Base-by-base conservation (phyloP, 1,284 basidiomycete genomes). In the Rhizoctonia solani region DNA sequence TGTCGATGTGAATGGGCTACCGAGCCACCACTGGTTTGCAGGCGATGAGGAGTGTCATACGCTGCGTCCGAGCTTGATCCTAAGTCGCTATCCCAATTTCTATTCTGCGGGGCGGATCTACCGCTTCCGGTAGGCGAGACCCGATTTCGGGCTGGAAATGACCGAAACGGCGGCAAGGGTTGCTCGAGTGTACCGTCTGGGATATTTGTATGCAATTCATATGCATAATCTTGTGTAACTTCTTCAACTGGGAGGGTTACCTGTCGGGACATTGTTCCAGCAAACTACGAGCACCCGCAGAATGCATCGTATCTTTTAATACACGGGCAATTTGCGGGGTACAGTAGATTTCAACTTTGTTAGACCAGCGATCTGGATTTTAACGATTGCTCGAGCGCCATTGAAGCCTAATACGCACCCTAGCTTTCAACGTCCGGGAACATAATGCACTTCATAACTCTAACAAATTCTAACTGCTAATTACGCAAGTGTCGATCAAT, bases 231-330 rank as follows among this genome's bases (percentile, higher is more conserved):
- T 19, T 39, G 58, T 50, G 6, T 19, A 16, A 14, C n/a, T n/a
- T n/a, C 19, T 32, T 21, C 47, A 19, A 29, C 42, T 6, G 34
- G 39, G 16, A 47, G n/a, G 5, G 32, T 44, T 16, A 37, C 30
- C 39, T 61, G 58, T 23, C 52, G 58, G 27, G 58, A 61, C 58
- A 61, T 61, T 11, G 46, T 23, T 50, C 11, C 37, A 39, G 37
- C 8, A 39, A 8, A 39, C 16, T 8, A 16, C 37, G 37, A 39
- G 37, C 37, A n/a, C n/a, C n/a, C n/a, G n/a, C n/a, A n/a, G n/a
- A n/a, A n/a, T n/a, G n/a, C n/a, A n/a, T n/a, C n/a, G n/a, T n/a
- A n/a, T n/a, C n/a, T n/a, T n/a, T n/a, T n/a, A n/a, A n/a, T n/a
- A n/a, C n/a, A n/a, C n/a, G n/a, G n/a, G n/a, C n/a, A n/a, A n/a